Evolutionary conservation across 2,329 filamentous ascomycete species (phyloP), one percentile per base, ranked within the genome.

Genomic region (Sporothrix mexicana): DNA sequence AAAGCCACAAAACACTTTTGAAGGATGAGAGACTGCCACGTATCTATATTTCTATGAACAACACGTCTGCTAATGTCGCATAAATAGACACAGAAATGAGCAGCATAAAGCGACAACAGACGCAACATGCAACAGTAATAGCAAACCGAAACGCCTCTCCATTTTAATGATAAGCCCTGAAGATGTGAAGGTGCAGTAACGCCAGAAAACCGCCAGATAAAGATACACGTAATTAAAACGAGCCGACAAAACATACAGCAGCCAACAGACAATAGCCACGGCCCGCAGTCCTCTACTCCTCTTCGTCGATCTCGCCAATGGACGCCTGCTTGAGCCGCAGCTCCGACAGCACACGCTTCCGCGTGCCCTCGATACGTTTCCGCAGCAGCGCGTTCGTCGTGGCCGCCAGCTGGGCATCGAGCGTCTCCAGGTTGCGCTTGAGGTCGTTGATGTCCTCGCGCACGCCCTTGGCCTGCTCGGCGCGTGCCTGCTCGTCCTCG

Each of bases 391-490:
- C 81, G 77, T 85, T 86, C 3, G 78, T 79, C 36, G 83, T 83
- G 55, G 79, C 81, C 20, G 81, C 80, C 67, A 86, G 80, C 75
- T 87, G 83, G 5, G 79, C 80, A 76, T 86, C 81, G 71, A 84
- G 81, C 49, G 80, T 79, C 51, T 82, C 81, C 20, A 88, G 83
- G 77, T 86, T 82, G 77, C 84, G 86, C 78, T 87, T 83, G 73
- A 89, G 82, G 69, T 86, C 83, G 67, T 73, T 75, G 66, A 77
- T 85, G 75, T 88, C 87, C 76, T 86, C 86, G 76, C 85, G 84
- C 74, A 88, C 84, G 74, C 87, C 86, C 75, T 87, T 84, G 74
- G 85, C 82, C 74, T 88, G 84, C 64, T 87, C 85, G 23, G 82
- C 81, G 71, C 83, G 81, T 3, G 84, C 84, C 57, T 84, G 83